Evolutionary conservation across 2,329 filamentous ascomycete species (phyloP), one percentile per base, ranked within the genome.

Genomic region (Elsinoe arachidis): DNA sequence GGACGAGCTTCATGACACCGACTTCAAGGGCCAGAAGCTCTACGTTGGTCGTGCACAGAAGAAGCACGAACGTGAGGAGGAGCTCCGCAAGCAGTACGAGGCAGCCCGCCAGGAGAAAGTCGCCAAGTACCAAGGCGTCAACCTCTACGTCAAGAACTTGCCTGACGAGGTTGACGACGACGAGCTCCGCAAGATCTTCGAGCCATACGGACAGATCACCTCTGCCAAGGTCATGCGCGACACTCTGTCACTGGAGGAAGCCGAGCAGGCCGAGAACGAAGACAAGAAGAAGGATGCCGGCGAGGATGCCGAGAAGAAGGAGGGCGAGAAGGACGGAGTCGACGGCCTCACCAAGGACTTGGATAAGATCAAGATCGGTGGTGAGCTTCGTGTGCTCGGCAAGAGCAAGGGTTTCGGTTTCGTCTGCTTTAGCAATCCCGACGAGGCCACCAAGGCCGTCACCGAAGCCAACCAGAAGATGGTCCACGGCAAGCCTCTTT

Each of bases 341-440:
- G 70, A 73, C 59, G 69, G 68, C 9, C 67, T 79, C 7, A 76
- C 75, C 52, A 73, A 77, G 61, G 75, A 80, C 65, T 72, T 81
- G 59, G 71, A 75, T 63, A 75, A 76, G 66, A 73, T 78, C 67
- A 78, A 75, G 64, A 77, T 78, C 65, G 80, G 81, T 72, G 71
- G 77, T 57, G 77, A 81, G 68, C 83, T 83, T 77, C 83, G 81
- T 73, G 72, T 78, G 55, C 81, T 95, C 60, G 93, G 93, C 73
- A 97, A 97, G 88, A 96, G 90, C 86, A 99, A 97, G 82, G 93
- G 93, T 73, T 99, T 99, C 73, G 93, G 93, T 68, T 99, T 99
- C 74, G 93, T 99, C 70, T 99, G 93, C 87, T 99, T 99, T 81
- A 93, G 88, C 83, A 97, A 95, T 81, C 91, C 93, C 60, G 93